Evolutionary conservation across 1,284 basidiomycete species (phyloP), one percentile per base, ranked within the genome.

Genomic region (Trichosporon sp.): DNA sequence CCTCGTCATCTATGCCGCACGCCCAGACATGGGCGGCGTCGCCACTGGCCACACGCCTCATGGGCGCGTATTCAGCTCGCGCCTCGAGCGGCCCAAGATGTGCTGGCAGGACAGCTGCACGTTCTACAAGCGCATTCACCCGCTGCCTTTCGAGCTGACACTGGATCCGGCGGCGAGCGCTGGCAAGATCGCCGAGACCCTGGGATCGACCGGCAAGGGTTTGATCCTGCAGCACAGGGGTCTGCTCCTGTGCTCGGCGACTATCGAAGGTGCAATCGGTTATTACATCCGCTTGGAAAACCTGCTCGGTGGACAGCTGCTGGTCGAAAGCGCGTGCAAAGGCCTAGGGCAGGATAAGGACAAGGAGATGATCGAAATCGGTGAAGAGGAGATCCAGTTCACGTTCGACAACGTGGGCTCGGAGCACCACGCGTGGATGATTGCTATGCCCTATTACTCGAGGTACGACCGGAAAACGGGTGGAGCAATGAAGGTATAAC

Each of bases 51-150:
- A 73, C 67, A 74, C 75, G 7, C 74, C 74, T 1, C 62, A 75
- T 65, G 75, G 71, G 12, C 68, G 73, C 31, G 67, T 72, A 7
- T 74, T 75, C 31, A 68, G 72, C 12, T 62, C 71, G 68, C 70
- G 72, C 42, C 65, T 69, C 3, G 58, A 71, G 38, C 34, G 58
- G 11, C 64, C 72, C 25, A 69, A 73, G 60, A 76, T 75, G 73
- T 72, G 75, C 25, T 70, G 73, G 58, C 75, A 76, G 70, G 75
- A 77, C 75, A 71, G 70, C 35, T 77, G 76, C 51, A 74, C 73
- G 1, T 77, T 75, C 62, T 68, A 72, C 60, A 62, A 72, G 13
- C 62, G 67, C 8, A 65, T 74, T 21, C 66, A 73, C 60, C 62
- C 67, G 9, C 65, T 77, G 32, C 69, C 75, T 0, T 75, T 77